Percentiles rank a stretch among this genome's conserved stretches.
phyloP scores from a whole-genome alignment of 805 yeast species.

The Candida pini region DNA sequence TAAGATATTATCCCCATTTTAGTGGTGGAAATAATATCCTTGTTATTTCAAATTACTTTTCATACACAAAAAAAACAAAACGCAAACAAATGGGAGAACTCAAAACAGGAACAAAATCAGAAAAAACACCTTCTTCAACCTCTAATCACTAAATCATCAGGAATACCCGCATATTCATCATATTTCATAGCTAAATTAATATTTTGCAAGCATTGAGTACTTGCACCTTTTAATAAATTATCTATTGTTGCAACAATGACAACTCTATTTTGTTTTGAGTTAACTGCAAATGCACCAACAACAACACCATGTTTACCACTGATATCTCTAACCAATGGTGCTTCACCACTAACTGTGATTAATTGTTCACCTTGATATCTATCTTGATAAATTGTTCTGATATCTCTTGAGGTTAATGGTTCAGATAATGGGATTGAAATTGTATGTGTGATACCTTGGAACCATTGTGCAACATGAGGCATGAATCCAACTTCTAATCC shows the following conservation, averaged over 20 bases:
- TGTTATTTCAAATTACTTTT: too few species aligned
- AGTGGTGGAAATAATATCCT: too few species aligned
- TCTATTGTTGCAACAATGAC: constrained; percentile 95
- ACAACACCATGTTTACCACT: constrained; percentile 93
- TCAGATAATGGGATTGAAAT: constrained; percentile 80
- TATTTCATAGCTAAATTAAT: constrained; percentile 85
- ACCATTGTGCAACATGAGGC: constrained; percentile 99
- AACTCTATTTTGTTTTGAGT: constrained; percentile 80
- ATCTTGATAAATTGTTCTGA: constrained; percentile 81
- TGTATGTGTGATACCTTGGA: constrained; percentile 95
- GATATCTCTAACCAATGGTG: constrained; percentile 88
- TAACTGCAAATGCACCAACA: constrained; percentile 94
- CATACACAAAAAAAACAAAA: too few species aligned
- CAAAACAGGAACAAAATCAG: background rate
- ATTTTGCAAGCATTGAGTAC: constrained; percentile 96
- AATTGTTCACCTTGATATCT: constrained; percentile 83
- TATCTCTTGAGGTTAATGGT: constrained; percentile 70
- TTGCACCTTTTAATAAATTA: constrained; percentile 95
- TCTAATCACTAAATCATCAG: constrained; percentile 55
- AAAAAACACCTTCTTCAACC: constrained; percentile 26
- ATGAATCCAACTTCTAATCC: constrained; percentile 80
- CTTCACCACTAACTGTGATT: constrained; percentile 81
- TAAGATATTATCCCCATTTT: too few species aligned
- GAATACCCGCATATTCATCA: constrained; percentile 94
- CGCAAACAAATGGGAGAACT: too few species aligned